Evolutionary conservation across 2,329 filamentous ascomycete genomes (phyloP).

Genomic region (Pseudopyrenochaeta lycopersici): DNA sequence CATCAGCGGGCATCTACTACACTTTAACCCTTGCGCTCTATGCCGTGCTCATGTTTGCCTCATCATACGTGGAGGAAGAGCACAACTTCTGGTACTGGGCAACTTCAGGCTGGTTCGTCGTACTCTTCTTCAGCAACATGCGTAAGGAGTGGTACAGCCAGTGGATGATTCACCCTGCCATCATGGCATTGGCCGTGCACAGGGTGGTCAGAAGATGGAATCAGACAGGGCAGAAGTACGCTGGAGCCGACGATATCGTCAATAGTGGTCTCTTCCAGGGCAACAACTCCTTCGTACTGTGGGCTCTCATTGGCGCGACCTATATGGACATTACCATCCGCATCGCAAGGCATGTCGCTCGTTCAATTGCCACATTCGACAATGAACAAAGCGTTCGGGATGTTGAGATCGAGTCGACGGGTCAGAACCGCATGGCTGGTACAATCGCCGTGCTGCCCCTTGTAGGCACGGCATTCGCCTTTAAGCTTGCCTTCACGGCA

Average conservation of each 20-base stretch:
- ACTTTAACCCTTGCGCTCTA: slow-evolving; percentile 61
- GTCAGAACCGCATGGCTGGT: slow-evolving; percentile 41
- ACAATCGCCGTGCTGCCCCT: slow-evolving; percentile 50
- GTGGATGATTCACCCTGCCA: slow-evolving; percentile 41
- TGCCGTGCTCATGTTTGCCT: slow-evolving; percentile 93
- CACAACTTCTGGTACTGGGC: slow-evolving; percentile 99
- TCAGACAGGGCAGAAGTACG: slow-evolving; percentile 95
- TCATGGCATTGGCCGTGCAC: slow-evolving; percentile 67
- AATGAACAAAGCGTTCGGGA: slow-evolving; percentile 13
- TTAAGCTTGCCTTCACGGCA: slow-evolving; percentile 89
- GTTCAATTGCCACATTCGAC: slow-evolving; percentile 36
- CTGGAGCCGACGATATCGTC: slow-evolving; percentile 88
- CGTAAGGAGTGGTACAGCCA: slow-evolving; percentile 38
- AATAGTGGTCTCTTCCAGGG: slow-evolving; percentile 64
- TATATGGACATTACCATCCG: slow-evolving; percentile 69
- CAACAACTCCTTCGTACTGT: slow-evolving; percentile 68
- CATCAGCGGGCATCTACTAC: slow-evolving; percentile 57
- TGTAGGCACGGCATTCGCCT: slow-evolving; percentile 71
- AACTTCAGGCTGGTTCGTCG: slow-evolving; percentile 72
- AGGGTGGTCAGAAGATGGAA: slow-evolving; percentile 85
- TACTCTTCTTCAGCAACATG: slow-evolving; percentile 54
- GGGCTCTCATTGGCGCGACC: slow-evolving; percentile 73
- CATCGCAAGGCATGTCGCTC: slow-evolving; percentile 49
- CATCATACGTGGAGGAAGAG: slow-evolving; percentile 97
- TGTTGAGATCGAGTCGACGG: slow-evolving; percentile 32